Conservation (phyloP, 1,284 basidiomycete genomes). For the Heterobasidion irregulare region DNA sequence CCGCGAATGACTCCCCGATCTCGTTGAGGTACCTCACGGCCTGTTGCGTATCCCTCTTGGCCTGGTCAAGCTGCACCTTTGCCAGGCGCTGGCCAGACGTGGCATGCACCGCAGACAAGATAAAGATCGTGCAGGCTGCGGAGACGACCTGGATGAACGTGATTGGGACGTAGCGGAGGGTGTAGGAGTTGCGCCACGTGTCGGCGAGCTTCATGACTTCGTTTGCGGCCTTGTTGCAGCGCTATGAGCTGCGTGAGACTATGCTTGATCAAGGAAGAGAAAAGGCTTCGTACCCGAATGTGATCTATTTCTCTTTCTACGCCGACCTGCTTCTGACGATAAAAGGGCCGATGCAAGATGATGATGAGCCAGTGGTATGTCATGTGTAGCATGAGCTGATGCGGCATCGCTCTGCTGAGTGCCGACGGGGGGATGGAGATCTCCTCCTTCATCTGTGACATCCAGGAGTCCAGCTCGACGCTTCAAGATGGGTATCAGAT, state of each 20-base stretch:
- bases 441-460: constrained; percentile 42
- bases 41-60: constrained; percentile 33
- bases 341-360: constrained; percentile 60
- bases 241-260: constrained; percentile 27
- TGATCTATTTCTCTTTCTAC: constrained; percentile 39
- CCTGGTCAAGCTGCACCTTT: constrained; percentile 20
- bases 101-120: constrained; percentile 50
- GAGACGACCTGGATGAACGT: constrained; percentile 59
- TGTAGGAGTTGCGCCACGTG: constrained; percentile 49
- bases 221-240: constrained; percentile 59
- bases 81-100: constrained; percentile 29
- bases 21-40: constrained; percentile 42
- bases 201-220: constrained; percentile 53
- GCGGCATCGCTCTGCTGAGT: constrained; percentile 42
- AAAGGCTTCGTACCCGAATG: constrained; percentile 31
- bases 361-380: constrained; percentile 59
- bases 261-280: constrained; percentile 6
- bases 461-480: constrained; percentile 53
- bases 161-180: constrained; percentile 52
- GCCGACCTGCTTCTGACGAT: constrained; percentile 35
- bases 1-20: constrained; percentile 42
- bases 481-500: constrained; percentile 21
- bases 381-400: constrained; percentile 56
- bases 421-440: constrained; percentile 45
- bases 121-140: constrained; percentile 55